phyloP scores from a whole-genome alignment of 805 yeast species.

The Pichia manshurica region DNA sequence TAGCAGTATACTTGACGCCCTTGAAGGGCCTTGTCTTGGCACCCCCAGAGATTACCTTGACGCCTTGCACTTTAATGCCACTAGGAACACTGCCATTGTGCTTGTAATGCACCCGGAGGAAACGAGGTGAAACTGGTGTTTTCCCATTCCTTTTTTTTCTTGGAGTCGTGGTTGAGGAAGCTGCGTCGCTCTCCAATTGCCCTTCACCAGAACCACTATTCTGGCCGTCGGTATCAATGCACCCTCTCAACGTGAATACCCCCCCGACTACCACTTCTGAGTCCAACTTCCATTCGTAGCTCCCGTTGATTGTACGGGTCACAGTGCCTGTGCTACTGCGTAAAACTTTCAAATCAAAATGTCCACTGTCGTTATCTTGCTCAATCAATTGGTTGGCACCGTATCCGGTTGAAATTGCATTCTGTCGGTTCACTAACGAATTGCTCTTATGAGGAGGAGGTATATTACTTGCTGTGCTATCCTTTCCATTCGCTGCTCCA shows the following conservation, averaged over 20 bases:
- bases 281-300: slow-evolving; percentile 19
- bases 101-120: slow-evolving; percentile 45
- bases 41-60: slow-evolving; percentile 53
- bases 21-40: slow-evolving; percentile 71
- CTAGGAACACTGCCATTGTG: slow-evolving; percentile 71
- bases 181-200: not conserved
- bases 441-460: not conserved
- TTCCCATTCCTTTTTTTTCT: not conserved
- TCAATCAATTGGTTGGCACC: not conserved
- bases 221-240: slow-evolving; percentile 1
- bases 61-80: slow-evolving; percentile 61
- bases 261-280: slow-evolving; percentile 12
- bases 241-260: slow-evolving; percentile 12
- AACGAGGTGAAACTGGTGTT: slow-evolving; percentile 32
- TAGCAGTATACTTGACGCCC: slow-evolving; percentile 80
- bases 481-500: not conserved
- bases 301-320: slow-evolving; percentile 4
- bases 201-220: too few relatives aligned
- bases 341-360: slow-evolving; percentile 11
- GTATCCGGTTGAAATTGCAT: not conserved
- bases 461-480: not conserved
- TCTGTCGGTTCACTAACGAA: not conserved
- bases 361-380: slow-evolving; percentile 35
- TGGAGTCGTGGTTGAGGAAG: too few relatives aligned
- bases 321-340: slow-evolving; percentile 13